Conservation (phyloP, 2,329 filamentous ascomycete genomes). For the Talaromyces sp. region DNA sequence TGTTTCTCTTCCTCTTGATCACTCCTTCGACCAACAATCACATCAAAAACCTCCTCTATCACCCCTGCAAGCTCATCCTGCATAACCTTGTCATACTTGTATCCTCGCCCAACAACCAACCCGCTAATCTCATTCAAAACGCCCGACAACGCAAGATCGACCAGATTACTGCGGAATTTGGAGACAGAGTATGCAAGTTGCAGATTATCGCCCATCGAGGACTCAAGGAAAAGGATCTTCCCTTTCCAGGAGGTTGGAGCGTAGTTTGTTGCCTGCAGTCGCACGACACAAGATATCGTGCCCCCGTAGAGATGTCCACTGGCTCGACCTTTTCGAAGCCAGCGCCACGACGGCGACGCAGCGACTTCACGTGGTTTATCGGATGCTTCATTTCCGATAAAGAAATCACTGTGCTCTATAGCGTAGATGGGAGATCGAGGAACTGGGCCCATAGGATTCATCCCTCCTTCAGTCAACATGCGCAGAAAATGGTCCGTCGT, state of each 20-base stretch:
- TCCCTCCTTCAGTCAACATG: not conserved
- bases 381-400: not conserved
- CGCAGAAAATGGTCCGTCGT: not conserved
- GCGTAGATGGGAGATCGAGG: not conserved
- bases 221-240: not conserved
- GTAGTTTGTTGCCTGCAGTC: not conserved
- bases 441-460: not conserved
- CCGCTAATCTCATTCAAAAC: constrained; percentile 39
- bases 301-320: constrained; percentile 34
- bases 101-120: constrained; percentile 38
- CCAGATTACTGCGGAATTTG: constrained; percentile 8
- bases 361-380: constrained; percentile 9
- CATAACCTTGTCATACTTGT: constrained; percentile 32
- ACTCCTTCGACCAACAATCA: constrained; percentile 16
- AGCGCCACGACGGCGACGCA: constrained; percentile 9
- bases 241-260: not conserved
- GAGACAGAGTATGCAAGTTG: constrained; percentile 10
- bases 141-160: constrained; percentile 38
- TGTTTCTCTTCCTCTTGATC: not conserved
- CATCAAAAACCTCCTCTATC: constrained; percentile 16
- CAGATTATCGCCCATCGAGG: not conserved
- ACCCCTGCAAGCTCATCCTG: constrained; percentile 20
- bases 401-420: not conserved
- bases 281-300: constrained; percentile 21
- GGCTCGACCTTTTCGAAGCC: constrained; percentile 10